Evolutionary conservation across 352 stramenopile species (phyloP), one percentile per base, ranked within the genome.

Genomic region (Phytopythium litorale): DNA sequence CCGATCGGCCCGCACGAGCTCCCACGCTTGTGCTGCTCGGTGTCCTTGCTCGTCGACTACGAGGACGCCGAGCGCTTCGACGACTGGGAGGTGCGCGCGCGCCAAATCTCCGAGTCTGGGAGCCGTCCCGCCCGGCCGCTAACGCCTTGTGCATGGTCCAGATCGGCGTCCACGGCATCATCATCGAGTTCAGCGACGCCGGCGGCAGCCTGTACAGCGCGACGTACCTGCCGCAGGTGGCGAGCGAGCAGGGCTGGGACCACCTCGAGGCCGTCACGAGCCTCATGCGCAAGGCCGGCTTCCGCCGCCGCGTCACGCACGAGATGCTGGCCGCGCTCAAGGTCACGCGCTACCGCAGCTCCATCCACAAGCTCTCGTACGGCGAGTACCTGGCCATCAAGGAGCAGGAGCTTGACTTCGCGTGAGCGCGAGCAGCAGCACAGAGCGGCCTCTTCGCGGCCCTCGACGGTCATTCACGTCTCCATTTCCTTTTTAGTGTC

Each of bases 1-100:
- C 84, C 84, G 42, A 94, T 94, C 57, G 57, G 56, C 23, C 79
- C 83, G 2, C 71, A 85, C 42, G 84, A 94, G 61, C 66, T 94
- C 16, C 71, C 84, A 4, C 71, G 70, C 12, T 66, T 94, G 35
- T 78, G 83, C 63, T 92, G 83, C 72, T 89, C 82, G 8, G 84
- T 94, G 67, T 94, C 84, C 33, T 67, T 94, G 64, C 82, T 94
- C 70, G 68, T 92, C 53, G 78, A 92, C 78, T 92, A 89, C 63
- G 67, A 94, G 60, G 81, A 87, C 58, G 78, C 68, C 19, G 72
- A 86, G 33, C 74, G 88, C 65, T 94, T 84, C 62, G 79, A 90
- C 56, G 84, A 94, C 71, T 94, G 84, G 84, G 76, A 91, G 78
- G 82, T 94, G 19, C 13, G 60, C 21, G 5, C 21, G 21, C 7